Evolutionary conservation across 805 yeast species (phyloP).

Genomic region (Lachancea waltii): DNA sequence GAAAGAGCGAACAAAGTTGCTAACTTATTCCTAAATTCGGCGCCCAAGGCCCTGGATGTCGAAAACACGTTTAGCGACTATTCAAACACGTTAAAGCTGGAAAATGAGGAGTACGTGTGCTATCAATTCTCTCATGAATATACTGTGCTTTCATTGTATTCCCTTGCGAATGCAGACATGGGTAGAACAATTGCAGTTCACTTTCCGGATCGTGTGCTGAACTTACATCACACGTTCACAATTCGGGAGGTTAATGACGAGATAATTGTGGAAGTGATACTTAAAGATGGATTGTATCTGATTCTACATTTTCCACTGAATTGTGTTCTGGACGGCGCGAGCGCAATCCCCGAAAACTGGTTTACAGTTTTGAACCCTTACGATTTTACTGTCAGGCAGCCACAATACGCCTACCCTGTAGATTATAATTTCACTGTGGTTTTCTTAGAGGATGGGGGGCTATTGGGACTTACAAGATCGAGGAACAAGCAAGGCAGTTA

Average conservation of each 20-base stretch:
- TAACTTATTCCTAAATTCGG: constrained; percentile 15
- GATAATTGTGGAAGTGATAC: constrained; percentile 20
- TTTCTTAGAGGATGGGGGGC: constrained; percentile 70
- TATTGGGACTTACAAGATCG: constrained; percentile 44
- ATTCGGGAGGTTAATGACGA: constrained; percentile 8
- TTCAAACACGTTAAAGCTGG: constrained; percentile 17
- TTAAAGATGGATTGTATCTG: constrained; percentile 23
- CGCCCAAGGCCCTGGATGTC: constrained; percentile 4
- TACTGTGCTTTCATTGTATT: constrained; percentile 20
- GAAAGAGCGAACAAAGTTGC: constrained; percentile 13
- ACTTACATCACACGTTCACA: constrained; percentile 21
- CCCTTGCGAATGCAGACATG: constrained; percentile 14
- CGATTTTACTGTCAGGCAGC: constrained; percentile 50
- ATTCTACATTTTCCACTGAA: constrained; percentile 21
- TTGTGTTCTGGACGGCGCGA: constrained; percentile 14
- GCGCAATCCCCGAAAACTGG: constrained; percentile 40
- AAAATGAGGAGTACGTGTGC: constrained; percentile 19
- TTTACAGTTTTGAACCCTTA: constrained; percentile 63
- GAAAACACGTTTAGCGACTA: constrained; percentile 15
- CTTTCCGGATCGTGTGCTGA: constrained; percentile 22
- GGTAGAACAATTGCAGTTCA: constrained; percentile 23
- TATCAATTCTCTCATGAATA: constrained; percentile 23
- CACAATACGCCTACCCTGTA: constrained; percentile 46
- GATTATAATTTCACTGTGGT: constrained; percentile 44
- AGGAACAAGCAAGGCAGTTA: constrained; percentile 12